phyloP scores from a whole-genome alignment of 2,329 filamentous ascomycete species.

The Hawksworthiomyces lignivorus region DNA sequence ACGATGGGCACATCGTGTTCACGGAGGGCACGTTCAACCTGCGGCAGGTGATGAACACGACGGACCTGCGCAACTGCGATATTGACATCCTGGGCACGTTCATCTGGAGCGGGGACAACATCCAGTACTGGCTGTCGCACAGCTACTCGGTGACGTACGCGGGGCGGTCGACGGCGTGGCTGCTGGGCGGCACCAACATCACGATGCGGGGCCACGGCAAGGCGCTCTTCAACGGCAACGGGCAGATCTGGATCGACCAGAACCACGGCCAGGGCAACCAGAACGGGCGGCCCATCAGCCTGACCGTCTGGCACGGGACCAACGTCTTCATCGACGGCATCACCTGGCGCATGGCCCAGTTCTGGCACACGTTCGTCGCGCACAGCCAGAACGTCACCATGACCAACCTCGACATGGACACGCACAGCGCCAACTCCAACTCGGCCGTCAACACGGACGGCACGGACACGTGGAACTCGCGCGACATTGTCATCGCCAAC shows the following conservation, averaged over 20 bases:
- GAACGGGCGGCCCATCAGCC: constrained; percentile 35
- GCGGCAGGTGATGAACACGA: constrained; percentile 41
- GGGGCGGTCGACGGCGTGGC: constrained; percentile 41
- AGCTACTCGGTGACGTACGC: constrained; percentile 40
- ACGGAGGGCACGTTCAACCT: constrained; percentile 40
- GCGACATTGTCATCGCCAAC: constrained; percentile 35
- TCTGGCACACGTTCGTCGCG: constrained; percentile 41
- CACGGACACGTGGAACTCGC: constrained; percentile 43
- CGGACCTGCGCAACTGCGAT: constrained; percentile 35
- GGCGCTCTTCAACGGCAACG: constrained; percentile 38
- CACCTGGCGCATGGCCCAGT: constrained; percentile 37
- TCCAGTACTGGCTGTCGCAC: constrained; percentile 40
- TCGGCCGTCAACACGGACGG: constrained; percentile 43
- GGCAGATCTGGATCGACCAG: constrained; percentile 37
- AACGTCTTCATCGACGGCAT: constrained; percentile 38
- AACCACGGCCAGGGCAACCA: constrained; percentile 33
- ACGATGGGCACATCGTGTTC: constrained; percentile 43
- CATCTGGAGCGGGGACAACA: constrained; percentile 30
- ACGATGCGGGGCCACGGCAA: constrained; percentile 39
- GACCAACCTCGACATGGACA: constrained; percentile 45
- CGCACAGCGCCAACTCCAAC: constrained; percentile 35
- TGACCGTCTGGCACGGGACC: constrained; percentile 37
- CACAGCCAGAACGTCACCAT: constrained; percentile 42
- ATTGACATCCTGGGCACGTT: constrained; percentile 41
- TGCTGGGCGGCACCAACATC: constrained; percentile 41